Base-by-base conservation (phyloP, 1,284 basidiomycete genomes). In the Trichosporon asahii region DNA sequence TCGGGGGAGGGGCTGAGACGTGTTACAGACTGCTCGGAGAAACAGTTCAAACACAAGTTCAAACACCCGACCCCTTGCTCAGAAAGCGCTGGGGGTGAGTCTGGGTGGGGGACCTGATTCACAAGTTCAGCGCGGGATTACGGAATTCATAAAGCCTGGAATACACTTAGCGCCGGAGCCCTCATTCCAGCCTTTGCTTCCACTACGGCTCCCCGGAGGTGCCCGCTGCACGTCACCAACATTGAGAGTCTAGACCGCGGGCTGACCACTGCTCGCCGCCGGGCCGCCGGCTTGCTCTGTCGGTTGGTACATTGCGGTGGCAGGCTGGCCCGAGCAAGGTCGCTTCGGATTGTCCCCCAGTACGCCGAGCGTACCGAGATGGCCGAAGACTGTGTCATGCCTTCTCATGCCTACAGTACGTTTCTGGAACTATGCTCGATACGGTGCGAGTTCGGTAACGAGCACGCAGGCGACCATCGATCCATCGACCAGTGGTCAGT, bases 31-130 rank as follows among this genome's bases (percentile, higher is more conserved):
- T 53, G 23, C 23, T 53, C 49, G 49, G 49, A 53, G 18, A 53
- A 53, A 53, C 40, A 44, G n/a, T 21, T 18, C 49, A 53, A 53
- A 53, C 49, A 53, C 12, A 25, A 23, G 7, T 11, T 53, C 49
- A 53, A 53, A 53, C 49, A 23, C 49, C 21, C 21, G 23, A 53
- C 49, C 49, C 49, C 49, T 53, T 25, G 49, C 49, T 21, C 44
- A 18, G 3, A 53, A 18, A 7, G 9, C 21, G 21, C 49, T 11
- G 5, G 11, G 15, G 49, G 49, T 23, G 4, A 53, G n/a, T n/a
- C n/a, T n/a, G n/a, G n/a, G n/a, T n/a, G n/a, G n/a, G n/a, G 49
- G 49, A 25, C 49, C 49, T 53, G 49, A 53, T 53, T 53, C 49
- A 53, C 49, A 23, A n/a, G 21, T 3, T 9, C 11, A 21, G 15